Conservation (phyloP, 257 asterid genomes). For the Jaltomata sinuosa region DNA sequence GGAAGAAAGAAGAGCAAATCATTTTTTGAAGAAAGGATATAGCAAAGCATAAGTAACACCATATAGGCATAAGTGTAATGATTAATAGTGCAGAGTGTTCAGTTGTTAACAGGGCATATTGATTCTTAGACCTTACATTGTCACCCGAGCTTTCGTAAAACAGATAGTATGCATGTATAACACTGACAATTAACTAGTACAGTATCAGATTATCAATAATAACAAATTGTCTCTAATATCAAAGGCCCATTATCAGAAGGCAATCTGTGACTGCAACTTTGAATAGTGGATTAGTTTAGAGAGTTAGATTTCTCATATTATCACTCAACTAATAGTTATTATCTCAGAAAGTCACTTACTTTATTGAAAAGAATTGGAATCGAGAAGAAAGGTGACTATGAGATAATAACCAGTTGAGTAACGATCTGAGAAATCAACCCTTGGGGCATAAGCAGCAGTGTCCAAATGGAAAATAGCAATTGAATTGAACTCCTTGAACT, state of each 20-base stretch:
- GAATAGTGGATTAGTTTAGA: neutral
- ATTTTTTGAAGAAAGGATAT: neutral
- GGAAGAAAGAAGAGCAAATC: neutral
- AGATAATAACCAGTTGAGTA: too few species aligned
- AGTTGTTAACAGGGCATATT: neutral
- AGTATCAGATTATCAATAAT: neutral
- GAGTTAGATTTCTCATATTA: neutral
- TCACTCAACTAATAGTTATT: neutral
- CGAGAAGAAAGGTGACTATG: too few species aligned
- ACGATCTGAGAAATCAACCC: too few species aligned
- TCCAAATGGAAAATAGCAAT: too few species aligned
- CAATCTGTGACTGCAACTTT: neutral
- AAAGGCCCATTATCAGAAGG: neutral
- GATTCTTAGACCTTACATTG: neutral
- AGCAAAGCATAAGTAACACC: neutral
- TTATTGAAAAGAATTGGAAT: neutral
- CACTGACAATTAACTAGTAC: neutral
- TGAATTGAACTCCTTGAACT: too few species aligned
- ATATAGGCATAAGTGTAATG: neutral
- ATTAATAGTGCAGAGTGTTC: neutral
- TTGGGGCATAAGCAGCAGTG: too few species aligned
- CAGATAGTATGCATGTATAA: neutral
- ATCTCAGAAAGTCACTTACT: neutral
- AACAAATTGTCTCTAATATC: neutral
- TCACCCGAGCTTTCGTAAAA: neutral